Conservation (phyloP, 345 rosid species). For the Melaleuca quinquenervia region DNA sequence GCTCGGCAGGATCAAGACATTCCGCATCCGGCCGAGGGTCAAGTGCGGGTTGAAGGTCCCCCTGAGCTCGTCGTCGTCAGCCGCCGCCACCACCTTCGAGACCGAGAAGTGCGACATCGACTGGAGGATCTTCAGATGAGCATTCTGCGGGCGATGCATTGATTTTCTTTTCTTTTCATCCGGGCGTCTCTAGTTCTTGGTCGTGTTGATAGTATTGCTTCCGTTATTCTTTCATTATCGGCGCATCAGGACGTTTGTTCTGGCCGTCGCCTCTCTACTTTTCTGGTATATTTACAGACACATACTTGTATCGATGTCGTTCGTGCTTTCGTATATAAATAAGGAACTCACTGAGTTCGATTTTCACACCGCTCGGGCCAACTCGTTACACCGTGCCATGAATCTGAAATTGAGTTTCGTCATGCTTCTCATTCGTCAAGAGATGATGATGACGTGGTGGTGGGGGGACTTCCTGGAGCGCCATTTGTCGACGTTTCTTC, state of each 20-base stretch:
- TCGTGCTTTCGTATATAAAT: background rate
- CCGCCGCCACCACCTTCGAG: background rate
- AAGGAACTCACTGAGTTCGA: background rate
- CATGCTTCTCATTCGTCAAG: background rate
- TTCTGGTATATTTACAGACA: background rate
- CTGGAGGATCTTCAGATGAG: background rate
- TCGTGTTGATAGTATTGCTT: background rate
- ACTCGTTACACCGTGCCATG: background rate
- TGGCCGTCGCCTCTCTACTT: background rate
- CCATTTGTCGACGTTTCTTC: background rate
- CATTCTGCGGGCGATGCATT: background rate
- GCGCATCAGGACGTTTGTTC: background rate
- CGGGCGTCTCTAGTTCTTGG: background rate
- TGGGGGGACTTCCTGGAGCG: background rate
- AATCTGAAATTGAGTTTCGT: background rate
- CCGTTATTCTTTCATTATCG: background rate
- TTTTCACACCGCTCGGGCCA: background rate
- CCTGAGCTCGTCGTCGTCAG: background rate
- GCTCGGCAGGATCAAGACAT: constrained; percentile 10
- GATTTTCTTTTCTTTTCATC: background rate
- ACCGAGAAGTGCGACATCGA: constrained; percentile 9
- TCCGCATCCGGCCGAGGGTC: constrained; percentile 10
- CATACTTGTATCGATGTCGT: background rate
- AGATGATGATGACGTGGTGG: background rate
- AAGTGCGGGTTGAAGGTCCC: constrained; percentile 16